Percentiles rank a stretch among this genome's conserved stretches.
phyloP scores from a whole-genome alignment of 2,329 filamentous ascomycete genomes.

The Neopestalotiopsis sp. region DNA sequence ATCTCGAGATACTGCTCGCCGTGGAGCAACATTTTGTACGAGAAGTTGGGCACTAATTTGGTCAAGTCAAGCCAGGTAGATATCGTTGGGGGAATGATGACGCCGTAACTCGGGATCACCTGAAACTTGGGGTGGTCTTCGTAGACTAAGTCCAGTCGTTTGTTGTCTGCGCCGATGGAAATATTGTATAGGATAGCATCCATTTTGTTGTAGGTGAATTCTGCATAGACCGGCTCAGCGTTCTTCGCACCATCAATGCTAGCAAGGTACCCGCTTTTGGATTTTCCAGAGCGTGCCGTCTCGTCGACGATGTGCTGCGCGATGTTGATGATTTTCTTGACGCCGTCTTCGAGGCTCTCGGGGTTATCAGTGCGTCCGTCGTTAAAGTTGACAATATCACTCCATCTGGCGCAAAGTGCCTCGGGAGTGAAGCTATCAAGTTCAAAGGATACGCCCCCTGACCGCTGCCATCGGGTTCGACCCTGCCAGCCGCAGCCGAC shows the following conservation, averaged over 20 bases:
- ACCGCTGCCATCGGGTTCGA: slow-evolving; percentile 92
- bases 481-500: slow-evolving; percentile 94
- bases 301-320: slow-evolving; percentile 79
- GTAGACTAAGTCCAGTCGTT: too few relatives aligned
- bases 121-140: too few relatives aligned
- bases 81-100: too few relatives aligned
- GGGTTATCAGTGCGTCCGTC: slow-evolving; percentile 88
- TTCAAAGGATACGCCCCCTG: slow-evolving; percentile 88
- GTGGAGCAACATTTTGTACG: slow-evolving; percentile 97
- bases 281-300: slow-evolving; percentile 26
- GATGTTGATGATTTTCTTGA: slow-evolving; percentile 78
- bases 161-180: too few relatives aligned
- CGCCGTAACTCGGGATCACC: too few relatives aligned
- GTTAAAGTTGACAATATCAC: slow-evolving; percentile 82
- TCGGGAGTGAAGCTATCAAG: slow-evolving; percentile 87
- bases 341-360: slow-evolving; percentile 85
- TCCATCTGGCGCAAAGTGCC: slow-evolving; percentile 78
- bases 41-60: slow-evolving; percentile 86
- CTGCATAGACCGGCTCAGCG: too few relatives aligned
- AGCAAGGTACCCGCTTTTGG: too few relatives aligned
- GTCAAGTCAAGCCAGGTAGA: too few relatives aligned
- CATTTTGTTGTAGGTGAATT: too few relatives aligned
- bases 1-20: slow-evolving; percentile 98
- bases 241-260: too few relatives aligned
- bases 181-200: too few relatives aligned